These are phyloP conservation scores for Fusarium sulawesiense DNA, from an alignment of 2,329 filamentous ascomycete genomes.

Conservation along the genomic window DNA sequence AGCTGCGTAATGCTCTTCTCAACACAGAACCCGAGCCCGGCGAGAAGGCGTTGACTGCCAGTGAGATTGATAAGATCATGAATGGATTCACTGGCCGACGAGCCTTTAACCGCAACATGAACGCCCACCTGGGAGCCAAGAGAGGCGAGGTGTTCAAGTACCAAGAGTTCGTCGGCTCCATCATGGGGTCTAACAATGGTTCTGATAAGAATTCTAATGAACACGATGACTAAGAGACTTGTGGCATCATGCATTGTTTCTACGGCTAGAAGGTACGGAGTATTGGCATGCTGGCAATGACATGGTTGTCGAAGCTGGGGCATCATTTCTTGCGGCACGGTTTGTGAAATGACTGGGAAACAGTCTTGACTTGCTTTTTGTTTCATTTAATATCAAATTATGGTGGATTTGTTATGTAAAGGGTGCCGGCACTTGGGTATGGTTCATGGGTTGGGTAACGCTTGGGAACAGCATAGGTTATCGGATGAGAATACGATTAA, in stretches of 20 bases:
- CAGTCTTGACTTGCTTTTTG: not conserved
- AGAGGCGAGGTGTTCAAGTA: constrained; percentile 93
- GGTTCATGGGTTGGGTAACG: constrained; percentile 22
- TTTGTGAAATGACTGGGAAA: not conserved
- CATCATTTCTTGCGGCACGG: not conserved
- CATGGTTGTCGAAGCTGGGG: not conserved
- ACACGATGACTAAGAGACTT: constrained; percentile 40
- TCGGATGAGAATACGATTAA: constrained; percentile 33
- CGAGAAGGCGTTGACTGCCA: constrained; percentile 70
- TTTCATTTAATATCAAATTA: constrained; percentile 5
- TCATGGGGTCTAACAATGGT: constrained; percentile 65
- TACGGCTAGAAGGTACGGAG: not conserved
- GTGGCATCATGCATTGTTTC: not conserved
- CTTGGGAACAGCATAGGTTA: constrained; percentile 24
- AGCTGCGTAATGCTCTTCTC: constrained; percentile 84
- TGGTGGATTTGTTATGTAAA: constrained; percentile 21
- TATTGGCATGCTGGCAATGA: not conserved
- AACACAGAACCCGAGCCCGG: constrained; percentile 84
- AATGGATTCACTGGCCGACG: constrained; percentile 85
- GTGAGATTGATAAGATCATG: constrained; percentile 88
- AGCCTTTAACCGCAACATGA: constrained; percentile 77
- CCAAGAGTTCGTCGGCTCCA: constrained; percentile 85
- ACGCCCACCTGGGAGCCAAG: constrained; percentile 65
- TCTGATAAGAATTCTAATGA: constrained; percentile 51
- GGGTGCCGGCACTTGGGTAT: constrained; percentile 9